A percentile compares a stretch with the other conserved stretches of the same genome.
Conservation (phyloP, 1,284 basidiomycete genomes). For the Melampsora americana region DNA sequence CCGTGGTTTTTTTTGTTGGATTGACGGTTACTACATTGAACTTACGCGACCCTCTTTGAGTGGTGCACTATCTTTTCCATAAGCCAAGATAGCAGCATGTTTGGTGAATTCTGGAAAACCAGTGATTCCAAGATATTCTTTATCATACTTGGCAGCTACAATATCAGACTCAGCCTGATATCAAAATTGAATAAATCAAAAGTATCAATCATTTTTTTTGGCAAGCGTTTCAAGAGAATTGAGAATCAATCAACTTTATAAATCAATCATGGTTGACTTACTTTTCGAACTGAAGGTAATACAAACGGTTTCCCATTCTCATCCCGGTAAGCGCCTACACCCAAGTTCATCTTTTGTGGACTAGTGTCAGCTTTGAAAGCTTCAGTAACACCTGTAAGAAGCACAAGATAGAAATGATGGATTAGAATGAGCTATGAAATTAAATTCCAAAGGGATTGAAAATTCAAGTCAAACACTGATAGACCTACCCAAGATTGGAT, state of each 20-base stretch:
- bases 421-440: neutral
- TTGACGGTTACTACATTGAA: conserved; percentile 47
- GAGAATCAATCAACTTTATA: neutral
- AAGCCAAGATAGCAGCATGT: conserved; percentile 85
- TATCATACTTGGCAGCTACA: conserved; percentile 71
- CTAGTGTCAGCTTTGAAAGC: conserved; percentile 92
- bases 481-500: conserved; percentile 79
- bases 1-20: neutral
- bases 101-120: conserved; percentile 83
- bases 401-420: conserved; percentile 12
- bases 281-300: conserved; percentile 82
- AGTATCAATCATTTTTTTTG: neutral
- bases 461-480: neutral
- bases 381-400: conserved; percentile 71
- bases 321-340: conserved; percentile 82
- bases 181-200: conserved; percentile 34
- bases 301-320: conserved; percentile 93
- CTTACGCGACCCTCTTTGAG: conserved; percentile 72
- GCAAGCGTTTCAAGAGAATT: conserved; percentile 7
- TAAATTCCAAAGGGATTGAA: neutral
- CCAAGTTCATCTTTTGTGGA: conserved; percentile 91
- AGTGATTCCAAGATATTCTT: conserved; percentile 97
- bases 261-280: conserved; percentile 51
- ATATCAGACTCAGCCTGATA: conserved; percentile 75
- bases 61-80: conserved; percentile 75